Evolutionary conservation across 306 rosid species (phyloP).

Genomic region (Datisca glomerata): DNA sequence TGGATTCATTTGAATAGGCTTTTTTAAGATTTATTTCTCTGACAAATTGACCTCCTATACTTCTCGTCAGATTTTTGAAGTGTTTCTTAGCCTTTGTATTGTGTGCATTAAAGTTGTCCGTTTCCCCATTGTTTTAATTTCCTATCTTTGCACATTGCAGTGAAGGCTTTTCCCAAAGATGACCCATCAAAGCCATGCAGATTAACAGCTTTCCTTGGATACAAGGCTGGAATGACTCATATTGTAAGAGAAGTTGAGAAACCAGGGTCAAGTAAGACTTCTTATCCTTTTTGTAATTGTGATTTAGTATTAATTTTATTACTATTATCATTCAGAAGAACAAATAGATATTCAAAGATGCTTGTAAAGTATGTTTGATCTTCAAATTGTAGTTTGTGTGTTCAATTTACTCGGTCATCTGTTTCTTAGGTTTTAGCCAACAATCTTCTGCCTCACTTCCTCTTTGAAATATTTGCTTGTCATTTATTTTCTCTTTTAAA

Average conservation of each 20-base stretch:
- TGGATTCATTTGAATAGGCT: too few species aligned
- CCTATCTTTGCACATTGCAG: conserved; percentile 22
- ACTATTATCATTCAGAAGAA: not conserved
- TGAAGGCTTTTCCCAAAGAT: conserved; percentile 74
- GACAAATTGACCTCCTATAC: too few species aligned
- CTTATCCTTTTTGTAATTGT: not conserved
- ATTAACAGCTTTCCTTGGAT: conserved; percentile 53
- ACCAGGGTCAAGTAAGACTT: conserved; percentile 52
- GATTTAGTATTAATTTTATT: not conserved
- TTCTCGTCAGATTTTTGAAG: too few species aligned
- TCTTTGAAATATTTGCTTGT: too few species aligned
- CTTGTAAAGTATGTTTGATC: not conserved
- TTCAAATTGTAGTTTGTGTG: too few species aligned
- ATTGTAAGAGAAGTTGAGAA: conserved; percentile 65
- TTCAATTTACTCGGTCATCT: too few species aligned
- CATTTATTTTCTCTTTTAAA: too few species aligned
- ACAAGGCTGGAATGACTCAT: conserved; percentile 81
- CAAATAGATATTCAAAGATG: not conserved
- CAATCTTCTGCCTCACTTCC: too few species aligned
- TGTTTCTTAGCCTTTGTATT: not conserved
- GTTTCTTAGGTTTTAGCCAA: too few species aligned
- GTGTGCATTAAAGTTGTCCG: too few species aligned
- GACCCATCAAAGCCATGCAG: conserved; percentile 38
- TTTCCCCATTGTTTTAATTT: too few species aligned
- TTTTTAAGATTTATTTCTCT: too few species aligned